Evolutionary conservation across 2,329 filamentous ascomycete species (phyloP).

Genomic region (Xylariomycetidae sp.): DNA sequence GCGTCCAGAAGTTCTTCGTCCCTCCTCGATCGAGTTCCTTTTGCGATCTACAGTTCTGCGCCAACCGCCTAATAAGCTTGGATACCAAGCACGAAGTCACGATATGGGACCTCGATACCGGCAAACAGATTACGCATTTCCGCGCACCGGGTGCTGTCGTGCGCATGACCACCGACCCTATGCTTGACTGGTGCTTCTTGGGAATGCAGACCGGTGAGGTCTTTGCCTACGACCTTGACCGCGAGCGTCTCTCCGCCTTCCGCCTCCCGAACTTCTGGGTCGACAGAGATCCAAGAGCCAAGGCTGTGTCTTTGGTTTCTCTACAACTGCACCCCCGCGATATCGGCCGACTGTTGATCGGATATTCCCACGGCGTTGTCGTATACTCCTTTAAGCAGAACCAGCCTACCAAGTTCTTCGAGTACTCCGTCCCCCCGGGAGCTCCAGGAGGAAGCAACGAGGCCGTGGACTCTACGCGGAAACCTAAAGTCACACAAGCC

Average conservation of each 20-base stretch:
- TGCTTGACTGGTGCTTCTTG: constrained; percentile 88
- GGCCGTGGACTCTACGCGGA: constrained; percentile 55
- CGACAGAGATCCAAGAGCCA: constrained; percentile 61
- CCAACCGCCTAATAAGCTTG: constrained; percentile 76
- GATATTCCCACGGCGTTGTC: constrained; percentile 82
- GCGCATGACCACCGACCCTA: constrained; percentile 74
- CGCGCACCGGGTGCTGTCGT: constrained; percentile 72
- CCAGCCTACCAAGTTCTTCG: constrained; percentile 68
- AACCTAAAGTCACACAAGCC: constrained; percentile 73
- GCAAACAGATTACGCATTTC: constrained; percentile 60
- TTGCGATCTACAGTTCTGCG: constrained; percentile 74
- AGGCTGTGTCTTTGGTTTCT: constrained; percentile 58
- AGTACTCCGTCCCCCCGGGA: constrained; percentile 74
- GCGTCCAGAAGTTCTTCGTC: constrained; percentile 69
- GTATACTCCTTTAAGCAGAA: constrained; percentile 95
- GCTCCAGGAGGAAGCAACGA: constrained; percentile 76
- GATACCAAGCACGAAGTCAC: constrained; percentile 81
- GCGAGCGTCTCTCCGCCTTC: constrained; percentile 68
- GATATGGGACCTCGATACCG: constrained; percentile 73
- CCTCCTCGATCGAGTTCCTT: constrained; percentile 70
- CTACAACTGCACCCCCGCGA: constrained; percentile 86
- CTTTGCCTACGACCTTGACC: constrained; percentile 87
- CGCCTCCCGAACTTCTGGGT: constrained; percentile 84
- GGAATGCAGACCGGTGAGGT: constrained; percentile 79
- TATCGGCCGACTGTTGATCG: constrained; percentile 83